Evolutionary conservation across 2,329 filamentous ascomycete species (phyloP), one percentile per base, ranked within the genome.

Genomic region (Colletotrichum cuscutae): DNA sequence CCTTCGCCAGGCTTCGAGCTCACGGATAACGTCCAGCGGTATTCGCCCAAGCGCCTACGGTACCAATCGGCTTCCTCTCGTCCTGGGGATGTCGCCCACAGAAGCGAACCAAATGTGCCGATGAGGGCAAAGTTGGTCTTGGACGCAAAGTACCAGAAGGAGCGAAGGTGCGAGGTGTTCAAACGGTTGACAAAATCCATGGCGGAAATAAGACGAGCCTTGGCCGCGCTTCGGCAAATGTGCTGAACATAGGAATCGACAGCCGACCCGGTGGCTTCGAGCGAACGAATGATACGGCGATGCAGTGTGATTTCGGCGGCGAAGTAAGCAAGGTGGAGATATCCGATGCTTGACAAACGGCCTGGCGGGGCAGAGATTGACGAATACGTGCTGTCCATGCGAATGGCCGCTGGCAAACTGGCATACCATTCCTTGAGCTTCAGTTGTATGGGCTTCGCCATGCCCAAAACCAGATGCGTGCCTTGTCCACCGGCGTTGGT

Each of bases 101-200:
- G 89, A 12, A 98, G 86, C 15, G 94, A 94, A 4, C 95, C 96
- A 80, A 98, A 98, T 0, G 95, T 98, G 68, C 95, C 95, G 78
- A 98, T 98, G 12, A 98, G 88, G 0, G 96, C 95, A 83, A 98
- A 98, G 82, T 98, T 98, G 49, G 93, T 94, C 78, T 95, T 94
- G 53, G 93, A 94, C 2, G 94, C 92, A 79, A 95, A 96, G 80
- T 94, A 95, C 96, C 96, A 98, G 83, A 98, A 98, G 0, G 94
- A 90, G n/a, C 93, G 91, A 35, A 98, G 88, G 78, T 98, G 95
- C 46, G 92, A 90, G 0, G 95, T 94, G 57, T 93, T 95, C 37
- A 98, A 89, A 0, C 96, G 92, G 83, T 98, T 98, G 77, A 98
- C 95, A 82, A 98, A 98, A 81, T 98, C 96, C 94, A 98, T 97